Base-by-base conservation (phyloP, 176 grass and related monocot genomes). In the Secale cereale region DNA sequence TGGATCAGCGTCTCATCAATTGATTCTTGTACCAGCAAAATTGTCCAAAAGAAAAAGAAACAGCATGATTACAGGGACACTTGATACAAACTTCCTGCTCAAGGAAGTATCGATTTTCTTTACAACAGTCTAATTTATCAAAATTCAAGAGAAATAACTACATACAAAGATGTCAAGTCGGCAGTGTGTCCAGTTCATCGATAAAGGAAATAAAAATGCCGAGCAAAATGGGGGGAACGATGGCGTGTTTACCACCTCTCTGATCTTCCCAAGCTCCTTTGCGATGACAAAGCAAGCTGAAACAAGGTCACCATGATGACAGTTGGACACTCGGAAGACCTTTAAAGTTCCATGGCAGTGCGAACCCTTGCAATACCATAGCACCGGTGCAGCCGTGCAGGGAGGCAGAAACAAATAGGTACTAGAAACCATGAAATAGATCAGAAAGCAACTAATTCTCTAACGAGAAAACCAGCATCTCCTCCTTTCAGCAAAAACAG, bases 81-180 rank as follows among this genome's bases (percentile, higher is more conserved):
- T 54, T 31, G 73, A 54, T 76, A 76, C 45, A 54, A 54, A 76
- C 45, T 76, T 76, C 73, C 73, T 52, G 43, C 73, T 76, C 27
- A 54, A 27, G 73, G 73, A 31, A 76, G 45, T 76, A 19, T 20
- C 45, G 5, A 28, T 86, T 79, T 79, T 66, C 80, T 87, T 87
- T 87, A 76, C 60, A 69, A 4, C 37, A 60, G 43, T 83, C 84
- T 90, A 90, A 28, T 66, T 82, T 88, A 76, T 45, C 68, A 87
- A 80, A 77, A 82, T 62, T 74, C 54, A 77, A 5, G 35, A 81
- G 60, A 65, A 78, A 79, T 50, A 75, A 66, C 56, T 79, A 79
- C 69, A 74, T 78, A 79, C 62, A 79, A 30, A 75, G 59, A 78
- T 57, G 80, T 87, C 74, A 83, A 80, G 57, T 83, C 57, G 66